A percentile compares a stretch with the other conserved stretches of the same genome.
Conservation (phyloP, 768 basidiomycete genomes). For the Jaapia argillacea region DNA sequence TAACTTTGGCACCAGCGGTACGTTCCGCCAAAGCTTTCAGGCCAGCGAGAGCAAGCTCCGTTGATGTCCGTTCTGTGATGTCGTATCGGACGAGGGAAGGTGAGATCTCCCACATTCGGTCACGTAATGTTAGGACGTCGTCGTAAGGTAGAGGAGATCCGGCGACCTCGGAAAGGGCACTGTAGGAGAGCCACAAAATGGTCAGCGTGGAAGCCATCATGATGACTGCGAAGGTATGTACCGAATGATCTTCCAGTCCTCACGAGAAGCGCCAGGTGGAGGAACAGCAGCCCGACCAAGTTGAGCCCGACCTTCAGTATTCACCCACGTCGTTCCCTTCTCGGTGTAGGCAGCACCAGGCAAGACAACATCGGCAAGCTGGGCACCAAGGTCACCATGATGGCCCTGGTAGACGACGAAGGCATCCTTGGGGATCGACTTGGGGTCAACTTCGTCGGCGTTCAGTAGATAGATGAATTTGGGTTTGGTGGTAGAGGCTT, state of each 20-base stretch:
- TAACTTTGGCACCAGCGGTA: constrained; percentile 44
- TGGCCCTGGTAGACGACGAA: constrained; percentile 99
- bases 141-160: constrained; percentile 82
- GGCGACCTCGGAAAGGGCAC: constrained; percentile 86
- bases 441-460: constrained; percentile 88
- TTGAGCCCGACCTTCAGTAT: constrained; percentile 92
- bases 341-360: constrained; percentile 95
- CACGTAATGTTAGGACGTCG: constrained; percentile 71
- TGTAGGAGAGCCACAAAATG: constrained; percentile 15
- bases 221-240: no score
- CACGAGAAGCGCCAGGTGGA: constrained; percentile 89
- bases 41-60: constrained; percentile 62
- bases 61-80: constrained; percentile 63
- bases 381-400: constrained; percentile 94
- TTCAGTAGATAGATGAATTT: constrained; percentile 97
- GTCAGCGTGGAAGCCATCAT: not conserved
- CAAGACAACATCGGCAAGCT: constrained; percentile 93
- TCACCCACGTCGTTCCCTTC: constrained; percentile 86
- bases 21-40: constrained; percentile 44
- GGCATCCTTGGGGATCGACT: constrained; percentile 79
- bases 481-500: constrained; percentile 64
- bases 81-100: constrained; percentile 87
- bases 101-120: constrained; percentile 95
- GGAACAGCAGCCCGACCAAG: constrained; percentile 85
- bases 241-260: constrained; percentile 98